Percentiles rank a stretch among this genome's conserved stretches.
Evolutionary conservation across 148 eudicot genomes (phyloP).

Genomic region (Salicornia ramosissima): DNA sequence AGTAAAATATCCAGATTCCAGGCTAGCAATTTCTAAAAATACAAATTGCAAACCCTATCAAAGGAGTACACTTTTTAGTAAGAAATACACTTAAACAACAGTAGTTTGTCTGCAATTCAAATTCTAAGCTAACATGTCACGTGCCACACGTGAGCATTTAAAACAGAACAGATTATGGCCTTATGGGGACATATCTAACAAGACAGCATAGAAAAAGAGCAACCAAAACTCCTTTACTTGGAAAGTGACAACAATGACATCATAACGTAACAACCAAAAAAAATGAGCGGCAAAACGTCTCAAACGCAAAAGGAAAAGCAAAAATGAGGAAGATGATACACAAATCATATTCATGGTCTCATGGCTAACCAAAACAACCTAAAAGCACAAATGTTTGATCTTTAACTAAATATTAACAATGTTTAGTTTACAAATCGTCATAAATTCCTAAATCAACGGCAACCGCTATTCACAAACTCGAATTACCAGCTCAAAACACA

Average conservation of each 20-base stretch:
- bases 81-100: not conserved
- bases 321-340: no score
- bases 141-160: constrained; percentile 18
- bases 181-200: not conserved
- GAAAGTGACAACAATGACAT: constrained; percentile 22
- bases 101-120: not conserved
- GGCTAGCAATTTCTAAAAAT: no score
- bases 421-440: no score
- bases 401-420: no score
- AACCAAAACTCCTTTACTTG: constrained; percentile 9
- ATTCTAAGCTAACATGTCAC: constrained; percentile 5
- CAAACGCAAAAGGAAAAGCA: no score
- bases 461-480: no score
- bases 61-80: no score
- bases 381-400: no score
- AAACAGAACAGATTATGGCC: not conserved
- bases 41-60: not conserved
- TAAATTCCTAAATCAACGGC: no score
- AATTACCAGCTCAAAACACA: not conserved
- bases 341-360: no score
- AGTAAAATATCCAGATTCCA: no score
- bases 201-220: constrained; percentile 19
- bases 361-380: no score
- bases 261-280: not conserved
- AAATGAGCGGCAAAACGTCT: constrained; percentile 10